Evolutionary conservation across 2,329 filamentous ascomycete genomes (phyloP).

Genomic region (Penicillium sp.): DNA sequence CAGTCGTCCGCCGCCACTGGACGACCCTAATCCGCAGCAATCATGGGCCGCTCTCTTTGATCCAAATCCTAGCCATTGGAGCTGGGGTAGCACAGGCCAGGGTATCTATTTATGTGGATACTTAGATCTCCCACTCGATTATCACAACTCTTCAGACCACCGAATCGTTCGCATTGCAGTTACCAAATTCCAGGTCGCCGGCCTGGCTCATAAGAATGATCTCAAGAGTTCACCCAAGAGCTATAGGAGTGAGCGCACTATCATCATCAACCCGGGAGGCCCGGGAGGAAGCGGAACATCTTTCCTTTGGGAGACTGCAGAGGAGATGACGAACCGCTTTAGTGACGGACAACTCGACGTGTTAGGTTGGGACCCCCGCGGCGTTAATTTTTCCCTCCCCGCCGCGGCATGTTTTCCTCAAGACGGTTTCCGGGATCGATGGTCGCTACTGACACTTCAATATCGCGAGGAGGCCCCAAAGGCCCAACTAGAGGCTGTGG

Average conservation of each 20-base stretch:
- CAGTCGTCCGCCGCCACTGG: constrained; percentile 10
- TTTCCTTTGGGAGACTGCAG: constrained; percentile 5
- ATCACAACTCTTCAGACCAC: constrained; percentile 13
- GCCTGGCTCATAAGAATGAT: background rate
- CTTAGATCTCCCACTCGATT: constrained; percentile 18
- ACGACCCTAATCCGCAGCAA: constrained; percentile 10
- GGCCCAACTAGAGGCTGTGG: constrained; percentile 8
- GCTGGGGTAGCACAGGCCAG: constrained; percentile 10
- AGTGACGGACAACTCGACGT: constrained; percentile 16
- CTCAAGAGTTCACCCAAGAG: background rate
- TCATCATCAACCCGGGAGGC: constrained; percentile 18
- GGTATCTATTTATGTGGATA: constrained; percentile 20
- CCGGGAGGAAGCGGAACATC: constrained; percentile 17
- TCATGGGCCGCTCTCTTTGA: constrained; percentile 4
- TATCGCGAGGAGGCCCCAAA: constrained; percentile 14
- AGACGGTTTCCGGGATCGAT: constrained; percentile 11
- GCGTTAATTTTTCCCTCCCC: constrained; percentile 17
- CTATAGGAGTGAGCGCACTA: constrained; percentile 16
- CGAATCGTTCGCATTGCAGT: constrained; percentile 18
- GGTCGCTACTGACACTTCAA: constrained; percentile 10
- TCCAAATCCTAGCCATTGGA: constrained; percentile 12
- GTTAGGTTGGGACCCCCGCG: constrained; percentile 18
- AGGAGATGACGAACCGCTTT: constrained; percentile 16
- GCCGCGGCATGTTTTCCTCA: constrained; percentile 13
- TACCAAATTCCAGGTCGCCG: constrained; percentile 18